These are phyloP conservation scores for Grosmannia serpens DNA, from an alignment of 2,329 filamentous ascomycete genomes.

Conservation along the genomic window DNA sequence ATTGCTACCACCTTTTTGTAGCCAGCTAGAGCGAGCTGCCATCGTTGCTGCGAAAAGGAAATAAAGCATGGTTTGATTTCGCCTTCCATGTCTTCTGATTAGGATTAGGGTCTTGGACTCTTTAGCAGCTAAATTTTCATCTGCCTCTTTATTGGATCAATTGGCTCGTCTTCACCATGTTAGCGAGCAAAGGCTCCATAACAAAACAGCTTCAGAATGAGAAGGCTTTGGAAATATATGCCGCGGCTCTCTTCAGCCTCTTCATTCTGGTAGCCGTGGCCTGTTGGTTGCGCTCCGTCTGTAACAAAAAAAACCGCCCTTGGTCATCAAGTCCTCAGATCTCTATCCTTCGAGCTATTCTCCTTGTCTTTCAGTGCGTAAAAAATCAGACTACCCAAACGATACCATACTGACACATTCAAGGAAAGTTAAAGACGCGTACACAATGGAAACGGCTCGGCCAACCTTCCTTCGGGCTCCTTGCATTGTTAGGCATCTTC, in stretches of 20 bases:
- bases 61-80: no score
- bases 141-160: not conserved
- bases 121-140: not conserved
- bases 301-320: not conserved
- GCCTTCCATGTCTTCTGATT: no score
- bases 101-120: not conserved
- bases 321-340: not conserved
- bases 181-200: not conserved
- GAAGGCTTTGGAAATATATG: slow-evolving; percentile 6
- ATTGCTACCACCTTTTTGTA: no score
- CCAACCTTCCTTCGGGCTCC: not conserved
- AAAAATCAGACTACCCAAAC: not conserved
- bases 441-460: not conserved
- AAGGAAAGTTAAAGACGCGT: not conserved
- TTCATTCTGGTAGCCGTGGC: not conserved
- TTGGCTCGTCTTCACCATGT: not conserved
- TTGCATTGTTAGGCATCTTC: not conserved
- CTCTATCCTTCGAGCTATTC: not conserved
- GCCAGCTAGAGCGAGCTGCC: no score
- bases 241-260: not conserved
- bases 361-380: not conserved
- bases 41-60: no score
- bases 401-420: not conserved
- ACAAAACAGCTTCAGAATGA: slow-evolving; percentile 8
- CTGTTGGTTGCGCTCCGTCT: not conserved